These are phyloP conservation scores for Ogataea hybrid DNA, from an alignment of 1,139 yeast species.

Conservation along the genomic window DNA sequence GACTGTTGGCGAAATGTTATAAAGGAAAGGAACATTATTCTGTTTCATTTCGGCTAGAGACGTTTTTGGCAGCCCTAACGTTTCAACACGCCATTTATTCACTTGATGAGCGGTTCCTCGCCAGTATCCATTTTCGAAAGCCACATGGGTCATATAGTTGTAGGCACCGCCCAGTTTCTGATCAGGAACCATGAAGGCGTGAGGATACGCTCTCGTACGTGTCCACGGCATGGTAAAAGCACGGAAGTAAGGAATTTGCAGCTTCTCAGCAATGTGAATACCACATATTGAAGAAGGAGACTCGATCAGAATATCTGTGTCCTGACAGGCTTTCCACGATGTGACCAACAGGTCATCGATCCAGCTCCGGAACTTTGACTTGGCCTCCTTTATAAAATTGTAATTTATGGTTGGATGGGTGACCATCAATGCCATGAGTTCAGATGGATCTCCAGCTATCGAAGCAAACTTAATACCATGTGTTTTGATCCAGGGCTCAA, in stretches of 20 bases:
- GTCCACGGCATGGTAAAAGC: slow-evolving; percentile 99
- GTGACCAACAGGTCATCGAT: slow-evolving; percentile 64
- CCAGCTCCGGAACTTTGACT: slow-evolving; percentile 76
- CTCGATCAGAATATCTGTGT: slow-evolving; percentile 78
- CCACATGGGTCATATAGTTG: slow-evolving; percentile 85
- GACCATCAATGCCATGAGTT: slow-evolving; percentile 89
- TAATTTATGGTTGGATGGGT: slow-evolving; percentile 86
- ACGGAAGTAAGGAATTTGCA: slow-evolving; percentile 84
- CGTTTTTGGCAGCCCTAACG: slow-evolving; percentile 65
- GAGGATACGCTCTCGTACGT: slow-evolving; percentile 90
- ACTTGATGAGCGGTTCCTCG: slow-evolving; percentile 88
- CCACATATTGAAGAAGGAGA: slow-evolving; percentile 97
- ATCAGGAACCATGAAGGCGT: slow-evolving; percentile 93
- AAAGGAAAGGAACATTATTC: slow-evolving; percentile 79
- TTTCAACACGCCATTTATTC: slow-evolving; percentile 78
- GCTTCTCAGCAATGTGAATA: slow-evolving; percentile 89
- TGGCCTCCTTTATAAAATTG: slow-evolving; percentile 79
- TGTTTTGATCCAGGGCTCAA: slow-evolving; percentile 65
- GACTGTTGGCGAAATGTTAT: slow-evolving; percentile 83
- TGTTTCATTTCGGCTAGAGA: slow-evolving; percentile 70
- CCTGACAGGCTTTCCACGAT: slow-evolving; percentile 83
- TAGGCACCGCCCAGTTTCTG: slow-evolving; percentile 91
- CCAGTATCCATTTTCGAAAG: slow-evolving; percentile 93
- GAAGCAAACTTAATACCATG: slow-evolving; percentile 69
- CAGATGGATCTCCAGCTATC: slow-evolving; percentile 93